Percentiles rank a stretch among this genome's conserved stretches.
Evolutionary conservation across 1,284 basidiomycete genomes (phyloP).

Genomic region (Vanrija humicola): DNA sequence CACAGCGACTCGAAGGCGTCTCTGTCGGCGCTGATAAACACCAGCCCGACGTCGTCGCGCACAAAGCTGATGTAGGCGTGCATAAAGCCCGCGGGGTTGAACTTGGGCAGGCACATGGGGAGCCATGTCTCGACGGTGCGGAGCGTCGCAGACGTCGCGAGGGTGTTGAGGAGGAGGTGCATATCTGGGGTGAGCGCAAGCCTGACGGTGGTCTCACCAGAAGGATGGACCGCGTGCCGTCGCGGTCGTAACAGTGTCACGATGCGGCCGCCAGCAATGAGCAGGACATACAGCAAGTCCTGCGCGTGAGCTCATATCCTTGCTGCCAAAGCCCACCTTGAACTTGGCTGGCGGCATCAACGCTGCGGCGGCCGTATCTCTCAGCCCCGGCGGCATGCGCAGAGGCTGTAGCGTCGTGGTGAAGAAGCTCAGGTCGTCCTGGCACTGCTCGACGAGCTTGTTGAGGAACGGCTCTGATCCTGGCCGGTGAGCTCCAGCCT

Average conservation of each 20-base stretch:
- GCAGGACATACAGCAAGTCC: constrained; percentile 86
- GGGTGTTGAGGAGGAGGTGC: constrained; percentile 78
- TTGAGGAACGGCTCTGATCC: constrained; percentile 78
- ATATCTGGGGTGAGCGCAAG: constrained; percentile 58
- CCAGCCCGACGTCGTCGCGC: constrained; percentile 45
- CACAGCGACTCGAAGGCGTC: constrained; percentile 54
- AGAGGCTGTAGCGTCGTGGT: constrained; percentile 77
- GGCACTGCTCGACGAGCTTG: constrained; percentile 64
- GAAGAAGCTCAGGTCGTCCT: constrained; percentile 73
- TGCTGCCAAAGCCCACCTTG: constrained; percentile 57
- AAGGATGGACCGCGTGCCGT: constrained; percentile 91
- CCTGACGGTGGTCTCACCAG: constrained; percentile 55
- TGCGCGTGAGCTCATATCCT: constrained; percentile 38
- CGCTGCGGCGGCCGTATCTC: constrained; percentile 68
- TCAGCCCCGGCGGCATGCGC: constrained; percentile 63
- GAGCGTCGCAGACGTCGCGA: constrained; percentile 60
- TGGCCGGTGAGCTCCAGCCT: constrained; percentile 31
- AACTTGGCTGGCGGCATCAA: constrained; percentile 73
- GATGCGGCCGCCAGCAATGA: constrained; percentile 73
- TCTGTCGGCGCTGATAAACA: constrained; percentile 51
- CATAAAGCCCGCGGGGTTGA: constrained; percentile 83
- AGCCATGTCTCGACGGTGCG: constrained; percentile 84
- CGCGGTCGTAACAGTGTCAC: constrained; percentile 83
- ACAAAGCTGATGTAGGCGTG: constrained; percentile 86
- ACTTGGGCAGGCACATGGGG: constrained; percentile 92